Base-by-base conservation (phyloP, 163 green algal genomes). In the Chlamydomonas reinhardtii region DNA sequence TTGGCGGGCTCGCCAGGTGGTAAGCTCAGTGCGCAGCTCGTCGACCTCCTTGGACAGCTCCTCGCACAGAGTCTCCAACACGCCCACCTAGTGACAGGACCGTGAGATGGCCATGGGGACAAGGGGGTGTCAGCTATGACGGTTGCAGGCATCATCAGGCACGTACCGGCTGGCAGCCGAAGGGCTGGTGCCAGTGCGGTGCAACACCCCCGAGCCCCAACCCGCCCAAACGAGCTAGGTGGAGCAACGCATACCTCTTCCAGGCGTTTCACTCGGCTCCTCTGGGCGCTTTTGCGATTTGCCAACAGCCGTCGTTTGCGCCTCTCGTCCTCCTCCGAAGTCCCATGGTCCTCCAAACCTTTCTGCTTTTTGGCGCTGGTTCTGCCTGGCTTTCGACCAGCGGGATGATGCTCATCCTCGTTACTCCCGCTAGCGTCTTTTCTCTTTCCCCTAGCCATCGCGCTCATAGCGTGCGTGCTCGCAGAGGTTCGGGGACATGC, bases 41-140 rank as follows among this genome's bases (percentile, higher is more conserved):
- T 87, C 81, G 17, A 87, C 81, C 56, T 87, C 81, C 35, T 80
- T 73, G 19, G 73, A 54, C n/a, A 85, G 32, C 14, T 62, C 61
- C 11, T 85, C 79, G 1, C 77, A 70, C 20, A 85, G 27, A 22
- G 14, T 64, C 70, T 85, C 79, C 68, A 85, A 31, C 2, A 85
- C 79, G 16, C 52, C 54, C 24, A 77, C 79, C 79, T 85, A n/a
- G 64, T 0, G 12, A 17, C 24, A n/a, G 59, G 3, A 16, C 9
- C 22, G 59, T 15, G 22, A 1, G 5, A 22, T 11, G 1, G 59
- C 20, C 2, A 24, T 66, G 59, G 59, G 59, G 20, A 11, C 19
- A 66, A 31, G 48, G 5, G 14, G 6, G 9, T 56, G 48, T 48
- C 39, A 48, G 39, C 39, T n/a, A 48, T 48, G 39, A 48, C 8